Base-by-base conservation (phyloP, 352 stramenopile genomes). In the Pythium biforme region DNA sequence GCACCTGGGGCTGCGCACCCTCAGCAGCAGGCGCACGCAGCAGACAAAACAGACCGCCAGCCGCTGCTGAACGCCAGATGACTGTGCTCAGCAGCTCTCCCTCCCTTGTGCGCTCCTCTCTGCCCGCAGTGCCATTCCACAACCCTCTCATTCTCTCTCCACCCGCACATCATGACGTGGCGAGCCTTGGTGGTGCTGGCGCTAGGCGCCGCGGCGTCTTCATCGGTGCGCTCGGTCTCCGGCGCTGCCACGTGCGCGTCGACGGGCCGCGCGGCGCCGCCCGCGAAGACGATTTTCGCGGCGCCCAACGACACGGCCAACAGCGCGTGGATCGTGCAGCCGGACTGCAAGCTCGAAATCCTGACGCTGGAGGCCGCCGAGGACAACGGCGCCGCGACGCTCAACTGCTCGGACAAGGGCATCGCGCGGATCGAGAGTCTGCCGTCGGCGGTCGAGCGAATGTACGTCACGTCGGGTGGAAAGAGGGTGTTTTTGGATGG, bases 311-410 rank as follows among this genome's bases (percentile, higher is more conserved):
- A 68, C 39, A 47, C 23, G 3, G 19, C 29, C 40, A 64, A n/a
- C 57, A 62, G 60, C 15, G 69, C 69, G 25, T 58, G 66, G 39
- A 52, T 76, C 22, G 47, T 76, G 3, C n/a, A 37, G 11, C 31
- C 64, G 11, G 59, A 76, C 40, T 76, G 69, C 57, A 53, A 31
- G 3, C 23, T 59, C 14, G 52, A 61, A 2, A 20, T 48, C 8
- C 17, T 63, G n/a, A 9, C 47, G 0, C 25, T 59, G n/a, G 39
- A 12, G 33, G 20, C 40, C 14, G 10, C n/a, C 4, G 26, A 25
- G 19, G 25, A 52, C 45, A 39, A 59, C 39, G 19, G 22, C 27
- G 31, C 17, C n/a, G 19, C 7, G 9, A 46, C 31, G 33, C 43
- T 54, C 29, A 33, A 52, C 9, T 62, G 41, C 17, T 55, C 59